Base-by-base conservation (phyloP, 2,329 filamentous ascomycete species). In the Onygena corvina region DNA sequence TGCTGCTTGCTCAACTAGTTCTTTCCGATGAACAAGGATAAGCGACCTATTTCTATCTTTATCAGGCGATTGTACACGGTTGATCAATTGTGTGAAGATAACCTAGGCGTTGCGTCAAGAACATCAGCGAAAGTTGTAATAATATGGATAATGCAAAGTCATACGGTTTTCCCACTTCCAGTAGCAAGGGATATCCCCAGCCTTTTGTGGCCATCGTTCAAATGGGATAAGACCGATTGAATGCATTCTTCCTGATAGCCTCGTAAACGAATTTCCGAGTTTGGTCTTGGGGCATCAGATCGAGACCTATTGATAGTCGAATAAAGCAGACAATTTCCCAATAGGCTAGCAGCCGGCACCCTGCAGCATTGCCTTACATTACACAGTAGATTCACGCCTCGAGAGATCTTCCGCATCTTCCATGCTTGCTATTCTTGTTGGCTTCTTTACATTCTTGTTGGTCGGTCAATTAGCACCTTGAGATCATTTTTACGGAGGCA, bases 41-140 rank as follows among this genome's bases (percentile, higher is more conserved):
- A 98, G 75, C 0, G 90, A 94, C 62, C 87, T 86, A 1, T 78
- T 78, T 18, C 82, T 83, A 52, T 69, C 62, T 25, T 74, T 63
- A 47, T 72, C 70, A 8, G 71, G 72, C 4, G 81, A 67, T 47
- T 71, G 65, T 46, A 96, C 73, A 51, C 85, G 83, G 59, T 86
- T 80, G 54, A 98, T 94, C 40, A 98, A 76, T 63, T 94, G 88
- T 9, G 90, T 96, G 69, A 98, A 98, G 58, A 98, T 89, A 61
- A 98, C 82, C 84, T 87, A 56, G 27, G 5, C 18, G 11, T 47
- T 12, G 11, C n/a, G 16, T 9, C 25, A 40, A 35, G 12, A 18
- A 23, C 7, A 7, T 29, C 7, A 31, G 30, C 30, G 8, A 31
- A 31, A 31, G 8, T 31, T 8, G 30, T 8, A 7, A 29, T 16